Evolutionary conservation across 2,329 filamentous ascomycete species (phyloP), one percentile per base, ranked within the genome.

Genomic region (Teratosphaeria nubilosa): DNA sequence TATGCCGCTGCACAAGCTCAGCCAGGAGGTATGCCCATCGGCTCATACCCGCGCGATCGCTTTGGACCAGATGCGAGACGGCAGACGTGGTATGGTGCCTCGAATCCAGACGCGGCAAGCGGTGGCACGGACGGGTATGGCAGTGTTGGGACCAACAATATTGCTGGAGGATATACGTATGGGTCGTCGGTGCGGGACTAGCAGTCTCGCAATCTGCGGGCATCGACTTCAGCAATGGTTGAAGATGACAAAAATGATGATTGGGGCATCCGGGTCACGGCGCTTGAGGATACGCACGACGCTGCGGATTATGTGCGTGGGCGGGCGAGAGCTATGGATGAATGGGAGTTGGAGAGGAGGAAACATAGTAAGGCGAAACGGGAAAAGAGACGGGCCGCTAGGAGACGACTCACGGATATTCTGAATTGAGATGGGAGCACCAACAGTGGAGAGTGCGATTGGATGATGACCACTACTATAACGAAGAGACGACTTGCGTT

Each of bases 121-220:
- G 53, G 51, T 51, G 59, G 56, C 2, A 22, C 56, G n/a, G 59
- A 61, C 22, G 59, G 59, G 22, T 61, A 61, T 41, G 59, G 59
- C 11, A 56, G 41, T 34, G 16, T 34, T 2, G 32, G 32, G n/a
- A 54, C 30, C 14, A 30, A 14, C 53, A 54, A 54, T 27, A 56
- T 16, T 32, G 51, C 51, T 30, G 51, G 51, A 53, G 51, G 51
- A 11, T 53, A 53, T 14, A 53, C 27, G 16, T 57, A 57, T 51
- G 56, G 56, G 14, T 41, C 56, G 56, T 54, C 56, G 27, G 32
- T 22, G 25, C 51, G 53, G 51, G 50, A 57, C 34, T 57, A 57
- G 56, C 7, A 54, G 11, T 24, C 31, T 34, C 41, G 20, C 10
- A 27, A 24, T 37, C 37, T 34, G 50, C 54, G 31, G 24, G 24